Percentiles rank a stretch among this genome's conserved stretches.
Evolutionary conservation across 176 grass and related monocot species (phyloP).

Genomic region (Alopecurus myosuroides): DNA sequence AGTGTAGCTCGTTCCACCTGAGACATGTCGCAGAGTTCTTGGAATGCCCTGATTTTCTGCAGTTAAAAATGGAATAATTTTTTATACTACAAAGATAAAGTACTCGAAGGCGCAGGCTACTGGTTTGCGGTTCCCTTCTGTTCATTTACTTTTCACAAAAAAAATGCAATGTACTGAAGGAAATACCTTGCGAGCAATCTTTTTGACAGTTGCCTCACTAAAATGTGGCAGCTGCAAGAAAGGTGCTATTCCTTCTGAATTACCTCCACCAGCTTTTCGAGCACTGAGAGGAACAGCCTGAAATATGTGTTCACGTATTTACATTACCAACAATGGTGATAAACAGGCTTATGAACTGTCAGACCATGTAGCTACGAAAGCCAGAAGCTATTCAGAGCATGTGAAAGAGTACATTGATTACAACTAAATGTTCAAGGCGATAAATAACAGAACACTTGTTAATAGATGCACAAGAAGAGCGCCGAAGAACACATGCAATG

Average conservation of each 20-base stretch:
- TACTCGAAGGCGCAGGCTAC: neutral
- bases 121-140: neutral
- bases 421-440: neutral
- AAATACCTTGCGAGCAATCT: constrained; percentile 79
- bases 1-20: constrained; percentile 57
- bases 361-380: neutral
- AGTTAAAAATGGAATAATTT: neutral
- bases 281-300: constrained; percentile 89
- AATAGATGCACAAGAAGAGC: neutral
- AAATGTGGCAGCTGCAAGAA: constrained; percentile 97
- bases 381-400: neutral
- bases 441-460: neutral
- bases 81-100: neutral
- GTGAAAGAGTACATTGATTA: neutral
- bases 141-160: neutral
- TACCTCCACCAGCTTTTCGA: constrained; percentile 70
- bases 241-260: constrained; percentile 78
- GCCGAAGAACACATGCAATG: neutral
- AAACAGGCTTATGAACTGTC: neutral
- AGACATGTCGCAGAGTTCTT: constrained; percentile 73
- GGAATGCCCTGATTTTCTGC: constrained; percentile 84
- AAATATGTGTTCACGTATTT: constrained; percentile 24
- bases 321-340: constrained; percentile 14
- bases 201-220: constrained; percentile 70
- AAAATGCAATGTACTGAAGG: neutral